Evolutionary conservation across 179 eudicot species (phyloP).

Genomic region (Gypsophila paniculata): DNA sequence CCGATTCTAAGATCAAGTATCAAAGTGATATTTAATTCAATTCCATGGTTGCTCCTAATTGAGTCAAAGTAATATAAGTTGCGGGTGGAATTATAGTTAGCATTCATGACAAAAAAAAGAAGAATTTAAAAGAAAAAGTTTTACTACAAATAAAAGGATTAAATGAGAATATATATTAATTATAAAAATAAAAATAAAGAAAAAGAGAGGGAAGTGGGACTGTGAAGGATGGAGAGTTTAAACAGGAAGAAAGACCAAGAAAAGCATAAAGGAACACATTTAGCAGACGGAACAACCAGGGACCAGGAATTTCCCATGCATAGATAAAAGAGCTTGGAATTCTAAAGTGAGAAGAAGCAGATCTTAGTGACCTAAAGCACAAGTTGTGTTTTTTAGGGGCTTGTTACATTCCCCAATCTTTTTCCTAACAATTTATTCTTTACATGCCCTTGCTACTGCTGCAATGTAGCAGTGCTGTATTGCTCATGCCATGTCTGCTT

Average conservation of each 20-base stretch:
- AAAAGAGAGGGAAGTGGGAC: conserved; percentile 26
- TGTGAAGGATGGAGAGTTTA: conserved; percentile 28
- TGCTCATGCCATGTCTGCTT: not conserved
- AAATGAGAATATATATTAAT: not conserved
- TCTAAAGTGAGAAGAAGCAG: conserved; percentile 57
- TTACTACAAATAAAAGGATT: conserved; percentile 4
- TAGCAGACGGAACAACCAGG: conserved; percentile 73
- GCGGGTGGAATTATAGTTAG: conserved; percentile 29
- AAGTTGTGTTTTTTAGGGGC: conserved; percentile 47
- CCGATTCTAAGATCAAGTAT: too few species aligned
- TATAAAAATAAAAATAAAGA: not conserved
- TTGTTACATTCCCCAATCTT: conserved; percentile 40
- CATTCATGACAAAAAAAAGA: conserved; percentile 5
- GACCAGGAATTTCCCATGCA: conserved; percentile 38
- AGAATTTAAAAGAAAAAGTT: conserved; percentile 1
- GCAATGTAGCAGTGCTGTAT: conserved; percentile 13
- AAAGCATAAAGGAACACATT: conserved; percentile 59
- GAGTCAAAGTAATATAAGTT: not conserved
- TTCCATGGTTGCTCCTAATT: not conserved
- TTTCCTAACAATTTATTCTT: conserved; percentile 43
- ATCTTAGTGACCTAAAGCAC: conserved; percentile 68
- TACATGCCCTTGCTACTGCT: conserved; percentile 39
- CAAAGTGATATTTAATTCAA: too few species aligned
- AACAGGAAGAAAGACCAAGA: conserved; percentile 36
- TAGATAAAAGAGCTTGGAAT: conserved; percentile 80